Percentiles rank a stretch among this genome's conserved stretches.
Conservation (phyloP, 176 grass and related monocot genomes). For the Carex parvula region DNA sequence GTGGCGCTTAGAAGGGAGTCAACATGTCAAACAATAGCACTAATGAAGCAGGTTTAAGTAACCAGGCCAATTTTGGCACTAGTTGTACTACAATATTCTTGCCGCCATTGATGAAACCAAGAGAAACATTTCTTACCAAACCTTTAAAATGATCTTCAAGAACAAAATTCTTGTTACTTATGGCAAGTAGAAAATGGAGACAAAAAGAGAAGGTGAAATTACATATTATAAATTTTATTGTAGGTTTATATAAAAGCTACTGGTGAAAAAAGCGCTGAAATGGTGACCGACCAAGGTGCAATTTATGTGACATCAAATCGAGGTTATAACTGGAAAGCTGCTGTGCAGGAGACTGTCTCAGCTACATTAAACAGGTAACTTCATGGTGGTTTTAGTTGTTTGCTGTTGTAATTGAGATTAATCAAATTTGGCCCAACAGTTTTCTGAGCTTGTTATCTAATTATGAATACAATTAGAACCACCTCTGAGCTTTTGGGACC, state of each 20-base stretch:
- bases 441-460: background rate
- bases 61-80: background rate
- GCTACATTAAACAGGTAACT: constrained; percentile 87
- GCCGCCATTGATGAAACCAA: background rate
- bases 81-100: background rate
- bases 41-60: background rate
- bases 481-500: background rate
- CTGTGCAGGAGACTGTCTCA: constrained; percentile 92
- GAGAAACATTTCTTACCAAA: background rate
- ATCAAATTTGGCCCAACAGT: background rate
- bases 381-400: background rate
- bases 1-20: background rate
- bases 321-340: constrained; percentile 99
- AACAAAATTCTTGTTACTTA: background rate
- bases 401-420: background rate
- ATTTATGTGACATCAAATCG: constrained; percentile 99
- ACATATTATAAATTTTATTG: background rate
- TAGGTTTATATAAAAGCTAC: constrained; percentile 97
- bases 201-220: background rate
- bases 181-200: background rate
- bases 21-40: background rate
- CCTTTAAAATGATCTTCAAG: background rate
- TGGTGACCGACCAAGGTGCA: constrained; percentile 93
- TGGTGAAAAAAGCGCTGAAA: constrained; percentile 86
- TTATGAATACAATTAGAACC: background rate